Base-by-base conservation (phyloP, 2,329 filamentous ascomycete genomes). In the Delphinella strobiligena region DNA sequence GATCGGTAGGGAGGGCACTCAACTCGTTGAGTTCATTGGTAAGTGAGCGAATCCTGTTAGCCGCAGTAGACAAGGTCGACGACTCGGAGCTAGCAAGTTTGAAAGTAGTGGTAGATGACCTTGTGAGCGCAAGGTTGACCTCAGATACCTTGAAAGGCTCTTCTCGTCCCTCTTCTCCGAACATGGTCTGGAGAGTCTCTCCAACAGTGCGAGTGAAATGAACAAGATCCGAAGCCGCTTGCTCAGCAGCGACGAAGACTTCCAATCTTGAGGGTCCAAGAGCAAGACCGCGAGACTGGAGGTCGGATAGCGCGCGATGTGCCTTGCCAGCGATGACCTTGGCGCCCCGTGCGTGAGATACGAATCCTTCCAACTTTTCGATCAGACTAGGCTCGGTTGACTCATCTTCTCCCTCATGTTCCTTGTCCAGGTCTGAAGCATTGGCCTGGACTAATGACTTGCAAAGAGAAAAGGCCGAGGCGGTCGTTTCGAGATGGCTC, bases 321-420 rank as follows among this genome's bases (percentile, higher is more conserved):
- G 83, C 75, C 64, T 93, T 93, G 41, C 79, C 75, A 35, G 82
- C 76, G 36, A 89, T 72, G 24, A 94, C 83, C 67, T 93, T 94
- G 41, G 81, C 74, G 54, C 82, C 87, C 44, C 88, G 75, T 5
- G 82, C 83, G 52, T 87, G 80, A 11, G 75, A 77, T 44, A 87
- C 73, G 40, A 87, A 74, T 12, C 70, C 59, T 44, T 93, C 86
- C 1, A 80, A 67, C 56, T 80, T 83, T 52, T 76, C 78, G 19
- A 93, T 80, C 50, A 81, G 71, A 45, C 78, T 50, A 9, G 54
- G 35, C 39, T 57, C 55, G 65, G 50, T 51, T 9, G 48, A 38
- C 9, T 72, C 73, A 47, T 75, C 66, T 9, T 72, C 73, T 47
- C 75, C 66, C 45, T 84, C 81, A 17, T 58, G 50, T 38, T 82